Evolutionary conservation across 441 rosid species (phyloP), one percentile per base, ranked within the genome.

Genomic region (Capsella rubella): DNA sequence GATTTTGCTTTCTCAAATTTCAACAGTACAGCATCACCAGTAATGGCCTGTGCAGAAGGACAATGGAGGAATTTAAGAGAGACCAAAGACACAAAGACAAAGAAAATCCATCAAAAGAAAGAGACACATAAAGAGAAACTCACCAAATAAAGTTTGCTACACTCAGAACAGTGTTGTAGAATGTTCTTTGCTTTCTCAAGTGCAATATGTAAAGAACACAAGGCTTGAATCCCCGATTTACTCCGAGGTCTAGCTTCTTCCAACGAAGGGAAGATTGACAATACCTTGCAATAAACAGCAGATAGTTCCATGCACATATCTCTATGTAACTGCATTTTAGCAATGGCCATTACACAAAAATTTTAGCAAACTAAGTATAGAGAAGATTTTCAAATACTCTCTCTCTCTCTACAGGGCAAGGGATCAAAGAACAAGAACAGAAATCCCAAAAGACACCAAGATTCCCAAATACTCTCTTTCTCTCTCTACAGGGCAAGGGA

Each of bases 111-210:
- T 52, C 16, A n/a, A 52, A 52, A 52, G 57, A 12, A 12, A 27
- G 32, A 12, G 11, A 35, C 10, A 34, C 9, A 34, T 34, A 34
- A 52, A 27, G 15, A 52, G 31, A 9, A 51, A 51, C 32, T 25
- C 1, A 52, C 57, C 57, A 52, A 27, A 7, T 52, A 27, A 52
- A 52, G 57, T 12, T 52, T 52, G 57, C 32, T 52, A 25, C 57
- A 52, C 57, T 52, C 57, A 12, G 57, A 52, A 52, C 57, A 52
- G 57, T 52, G 57, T 52, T 52, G 34, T 12, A 52, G 57, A 27
- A 52, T 27, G 32, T 52, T 27, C 15, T 52, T 52, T 2, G 57
- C 34, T n/a, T 52, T 52, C 34, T 52, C 57, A 13, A 52, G 57
- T 27, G 57, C 39, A 29, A 54, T 54, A 14, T 54, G 59, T 54